phyloP scores from a whole-genome alignment of 2,329 filamentous ascomycete genomes.

The Arachnomyces sp. region DNA sequence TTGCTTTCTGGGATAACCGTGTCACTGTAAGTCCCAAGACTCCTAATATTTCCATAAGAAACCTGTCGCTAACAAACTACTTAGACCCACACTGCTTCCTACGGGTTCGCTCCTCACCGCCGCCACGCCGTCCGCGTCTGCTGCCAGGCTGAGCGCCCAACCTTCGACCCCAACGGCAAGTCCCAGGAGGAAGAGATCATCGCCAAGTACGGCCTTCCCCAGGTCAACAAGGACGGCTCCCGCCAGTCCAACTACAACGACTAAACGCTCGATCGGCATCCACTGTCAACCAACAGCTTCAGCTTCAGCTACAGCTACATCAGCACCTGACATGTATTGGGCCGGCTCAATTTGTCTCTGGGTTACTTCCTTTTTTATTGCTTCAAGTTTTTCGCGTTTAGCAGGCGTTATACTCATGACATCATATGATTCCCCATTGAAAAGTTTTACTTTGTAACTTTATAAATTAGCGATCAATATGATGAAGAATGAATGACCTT shows the following conservation, averaged over 20 bases:
- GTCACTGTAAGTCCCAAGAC: constrained; percentile 34
- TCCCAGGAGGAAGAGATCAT: constrained; percentile 49
- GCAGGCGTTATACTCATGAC: too few relatives aligned
- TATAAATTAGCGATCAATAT: too few relatives aligned
- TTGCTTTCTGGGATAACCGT: constrained; percentile 62
- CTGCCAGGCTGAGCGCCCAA: constrained; percentile 39
- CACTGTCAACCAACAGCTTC: too few relatives aligned
- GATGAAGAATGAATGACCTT: too few relatives aligned
- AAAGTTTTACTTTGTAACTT: too few relatives aligned
- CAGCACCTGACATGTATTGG: too few relatives aligned
- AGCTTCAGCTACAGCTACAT: too few relatives aligned
- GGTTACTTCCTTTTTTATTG: too few relatives aligned
- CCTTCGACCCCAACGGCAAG: constrained; percentile 36
- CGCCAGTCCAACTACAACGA: constrained; percentile 52
- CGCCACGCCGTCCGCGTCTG: constrained; percentile 47
- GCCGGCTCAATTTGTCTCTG: too few relatives aligned
- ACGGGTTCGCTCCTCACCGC: constrained; percentile 50
- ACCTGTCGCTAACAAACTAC: neutral
- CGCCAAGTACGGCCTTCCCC: constrained; percentile 39
- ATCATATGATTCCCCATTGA: too few relatives aligned
- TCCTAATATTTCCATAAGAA: neutral
- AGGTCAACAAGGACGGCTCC: constrained; percentile 49
- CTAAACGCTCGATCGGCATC: constrained; percentile 14
- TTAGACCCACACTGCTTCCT: constrained; percentile 47
- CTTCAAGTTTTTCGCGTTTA: too few relatives aligned